phyloP scores from a whole-genome alignment of 176 grass and related monocot genomes.

The Miscanthus lutarioriparius region DNA sequence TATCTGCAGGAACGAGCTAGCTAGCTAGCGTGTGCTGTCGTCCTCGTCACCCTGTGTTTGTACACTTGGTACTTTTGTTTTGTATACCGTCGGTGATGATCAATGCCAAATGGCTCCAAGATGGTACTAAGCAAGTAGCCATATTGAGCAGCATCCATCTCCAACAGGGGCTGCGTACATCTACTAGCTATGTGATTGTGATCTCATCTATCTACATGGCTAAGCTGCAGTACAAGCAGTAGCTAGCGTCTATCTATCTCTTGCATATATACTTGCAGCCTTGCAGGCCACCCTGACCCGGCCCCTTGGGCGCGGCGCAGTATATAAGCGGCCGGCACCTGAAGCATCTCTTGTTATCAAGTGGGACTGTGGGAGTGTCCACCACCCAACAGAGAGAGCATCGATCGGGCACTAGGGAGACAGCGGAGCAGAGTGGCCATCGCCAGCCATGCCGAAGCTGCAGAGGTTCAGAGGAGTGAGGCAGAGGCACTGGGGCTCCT shows the following conservation, averaged over 20 bases:
- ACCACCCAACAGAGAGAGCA: not conserved
- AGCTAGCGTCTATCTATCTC: not conserved
- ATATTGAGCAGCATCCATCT: constrained; percentile 13
- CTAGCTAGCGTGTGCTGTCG: not conserved
- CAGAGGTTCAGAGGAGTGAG: constrained; percentile 66
- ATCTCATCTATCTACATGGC: not conserved
- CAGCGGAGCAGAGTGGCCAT: not conserved
- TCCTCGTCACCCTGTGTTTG: not conserved
- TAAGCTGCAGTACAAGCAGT: not conserved
- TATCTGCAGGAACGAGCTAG: not conserved
- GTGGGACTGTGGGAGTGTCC: not conserved
- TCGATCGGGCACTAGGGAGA: not conserved
- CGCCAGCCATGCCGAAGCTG: constrained; percentile 60
- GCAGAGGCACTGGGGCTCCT: constrained; percentile 82
- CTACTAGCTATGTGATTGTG: not conserved
- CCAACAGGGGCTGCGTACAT: not conserved
- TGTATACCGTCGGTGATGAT: not conserved
- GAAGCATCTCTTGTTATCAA: constrained; percentile 6
- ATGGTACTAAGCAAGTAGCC: not conserved
- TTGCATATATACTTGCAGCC: not conserved
- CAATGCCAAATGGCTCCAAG: constrained; percentile 3
- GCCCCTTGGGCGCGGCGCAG: not conserved
- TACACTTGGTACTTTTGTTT: not conserved
- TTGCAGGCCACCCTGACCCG: not conserved
- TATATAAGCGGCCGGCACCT: constrained; percentile 47